Evolutionary conservation across 164 flowering plant genomes (phyloP).

Genomic region (Stephania yunnanensis): DNA sequence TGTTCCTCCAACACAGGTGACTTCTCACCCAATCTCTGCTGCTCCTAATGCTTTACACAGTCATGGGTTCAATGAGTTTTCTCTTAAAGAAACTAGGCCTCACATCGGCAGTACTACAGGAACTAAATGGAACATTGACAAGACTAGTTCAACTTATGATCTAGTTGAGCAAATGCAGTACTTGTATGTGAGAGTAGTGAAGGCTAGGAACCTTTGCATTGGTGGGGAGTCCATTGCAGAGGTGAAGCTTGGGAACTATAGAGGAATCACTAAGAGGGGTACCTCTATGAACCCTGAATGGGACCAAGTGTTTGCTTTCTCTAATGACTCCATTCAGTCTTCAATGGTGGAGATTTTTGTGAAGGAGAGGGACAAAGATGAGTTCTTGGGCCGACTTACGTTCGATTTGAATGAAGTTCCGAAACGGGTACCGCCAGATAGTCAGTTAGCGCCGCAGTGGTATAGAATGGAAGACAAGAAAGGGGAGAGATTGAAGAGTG

Average conservation of each 20-base stretch:
- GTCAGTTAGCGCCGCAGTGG: slow-evolving; percentile 84
- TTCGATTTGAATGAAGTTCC: slow-evolving; percentile 77
- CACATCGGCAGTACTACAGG: slow-evolving; percentile 64
- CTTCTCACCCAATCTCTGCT: slow-evolving; percentile 11
- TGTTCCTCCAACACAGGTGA: neutral
- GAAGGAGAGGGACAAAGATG: slow-evolving; percentile 72
- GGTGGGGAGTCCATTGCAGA: slow-evolving; percentile 23
- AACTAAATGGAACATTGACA: slow-evolving; percentile 18
- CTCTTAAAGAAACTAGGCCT: slow-evolving; percentile 76
- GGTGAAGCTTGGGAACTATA: slow-evolving; percentile 37
- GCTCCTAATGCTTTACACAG: slow-evolving; percentile 22
- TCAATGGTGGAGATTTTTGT: slow-evolving; percentile 61
- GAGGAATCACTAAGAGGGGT: slow-evolving; percentile 25
- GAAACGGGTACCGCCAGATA: slow-evolving; percentile 73
- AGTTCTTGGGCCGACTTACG: slow-evolving; percentile 54
- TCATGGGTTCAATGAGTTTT: slow-evolving; percentile 40
- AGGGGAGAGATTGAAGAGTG: slow-evolving; percentile 50
- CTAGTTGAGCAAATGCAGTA: slow-evolving; percentile 38
- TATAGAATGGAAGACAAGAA: slow-evolving; percentile 61
- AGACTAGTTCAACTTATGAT: slow-evolving; percentile 29
- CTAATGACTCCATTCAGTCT: slow-evolving; percentile 71
- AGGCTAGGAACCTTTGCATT: slow-evolving; percentile 18
- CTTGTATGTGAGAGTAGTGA: slow-evolving; percentile 29
- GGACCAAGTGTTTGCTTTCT: slow-evolving; percentile 78
- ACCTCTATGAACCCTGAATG: slow-evolving; percentile 51